Base-by-base conservation (phyloP, 345 rosid species). In the Eucalyptus cloeziana region DNA sequence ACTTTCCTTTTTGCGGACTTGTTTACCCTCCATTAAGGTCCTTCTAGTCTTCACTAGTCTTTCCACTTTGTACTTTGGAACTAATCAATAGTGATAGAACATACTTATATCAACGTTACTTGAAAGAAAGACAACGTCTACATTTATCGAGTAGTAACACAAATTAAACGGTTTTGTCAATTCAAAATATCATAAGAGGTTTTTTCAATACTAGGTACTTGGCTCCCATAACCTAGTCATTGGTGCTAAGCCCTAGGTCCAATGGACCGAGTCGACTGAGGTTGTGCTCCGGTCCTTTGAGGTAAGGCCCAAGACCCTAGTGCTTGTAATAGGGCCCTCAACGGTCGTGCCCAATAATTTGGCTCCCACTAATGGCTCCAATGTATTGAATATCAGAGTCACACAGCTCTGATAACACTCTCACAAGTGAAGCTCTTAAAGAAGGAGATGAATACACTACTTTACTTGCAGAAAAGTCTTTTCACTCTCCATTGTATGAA, bases 281-380 rank as follows among this genome's bases (percentile, higher is more conserved):
- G 31, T 6, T 10, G 15, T 60, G 69, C 31, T 60, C 8, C 0
- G 31, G 8, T 27, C 67, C 67, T 60, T 60, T 60, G 8, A 60
- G 31, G 69, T 13, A 60, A 60, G 69, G 33, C 15, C 69, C 31
- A 52, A 52, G 69, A 60, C 15, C 31, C n/a, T 27, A 30, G 16
- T 60, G 33, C 33, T 60, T 60, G 69, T 27, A 27, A 30, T 1
- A 5, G 16, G 69, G n/a, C 14, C 16, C 15, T 31, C 31, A 1
- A 27, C 15, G 2, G 17, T 27, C 2, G 16, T 60, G 69, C 31
- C 16, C 3, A 60, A 12, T 30, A 25, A 60, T 30, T 27, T 13
- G 31, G 69, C 69, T 60, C 33, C 69, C 69, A 60, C 30, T 94
- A 86, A 97, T 94, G 62, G 99, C 97, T 24, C 96, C 97, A 25